Evolutionary conservation across 2,329 filamentous ascomycete genomes (phyloP), one percentile per base, ranked within the genome.

Genomic region (Clonostachys solani): DNA sequence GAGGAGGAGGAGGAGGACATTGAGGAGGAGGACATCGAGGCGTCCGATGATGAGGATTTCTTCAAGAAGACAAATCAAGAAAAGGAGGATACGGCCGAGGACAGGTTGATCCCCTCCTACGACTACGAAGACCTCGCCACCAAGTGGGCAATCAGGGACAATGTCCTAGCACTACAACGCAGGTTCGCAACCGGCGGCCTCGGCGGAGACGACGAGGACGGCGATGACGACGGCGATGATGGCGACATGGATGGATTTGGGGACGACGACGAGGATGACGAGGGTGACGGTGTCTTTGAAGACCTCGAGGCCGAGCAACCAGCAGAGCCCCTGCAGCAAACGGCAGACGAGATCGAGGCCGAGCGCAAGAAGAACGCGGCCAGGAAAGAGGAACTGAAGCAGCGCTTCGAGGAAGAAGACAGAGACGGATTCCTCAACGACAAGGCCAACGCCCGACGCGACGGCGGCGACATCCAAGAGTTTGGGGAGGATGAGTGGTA

Each of bases 401-500:
- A 95, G 45, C 84, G 95, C 2, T 99, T 99, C 61, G 94, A 99
- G 61, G 92, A 97, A 66, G 94, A 99, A 73, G 94, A 99, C 62
- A 81, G 89, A n/a, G 94, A 99, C 62, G 94, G 94, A 1, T 92
- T 96, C 63, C 83, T 88, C 59, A 95, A 95, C 60, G 90, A 94
- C 67, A 95, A 95, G 61, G 84, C 88, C 29, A 82, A 85, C 44
- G 87, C 87, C 12, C 80, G 86, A 35, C 76, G 81, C 52, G 87
- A 90, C 54, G 83, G 80, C 33, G 85, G 78, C 34, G 77, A 78
- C 4, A 74, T 83, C 6, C 83, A 92, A 46, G 87, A 95, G 60
- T 97, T 95, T 59, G 94, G 92, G 45, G 94, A 99, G 67, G 94
- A 99, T 62, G 89, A 99, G 47, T 99, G 95, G 95, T 99, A 99